Evolutionary conservation across 2,329 filamentous ascomycete genomes (phyloP), one percentile per base, ranked within the genome.

Genomic region (Apiospora hydei): DNA sequence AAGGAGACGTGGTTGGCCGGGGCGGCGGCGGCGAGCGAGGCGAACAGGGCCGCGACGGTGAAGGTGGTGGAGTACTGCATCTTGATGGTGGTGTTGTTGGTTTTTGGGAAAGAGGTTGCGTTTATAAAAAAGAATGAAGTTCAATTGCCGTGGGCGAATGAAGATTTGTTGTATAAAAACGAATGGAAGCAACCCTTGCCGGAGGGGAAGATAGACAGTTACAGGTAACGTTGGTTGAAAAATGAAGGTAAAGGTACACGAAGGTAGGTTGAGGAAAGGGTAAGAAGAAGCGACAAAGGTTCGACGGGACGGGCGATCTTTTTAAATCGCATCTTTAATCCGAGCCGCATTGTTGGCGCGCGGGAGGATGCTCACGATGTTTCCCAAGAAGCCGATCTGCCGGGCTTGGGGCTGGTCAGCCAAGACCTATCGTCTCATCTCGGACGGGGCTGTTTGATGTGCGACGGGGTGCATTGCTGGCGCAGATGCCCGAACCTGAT

Each of bases 141-240:
- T 38, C 57, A 26, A 46, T 71, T 34, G 46, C 49, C 34, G 21
- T 46, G 61, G 30, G 64, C 64, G 66, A 64, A 64, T 66, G 66
- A 72, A 49, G 69, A 14, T 66, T 38, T 61, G 18, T 41, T 64
- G 34, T 64, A n/a, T 4, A 61, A 64, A 51, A 49, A 34, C 68
- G 70, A 73, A 68, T 47, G 67, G 70, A 73, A 67, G 34, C 70
- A 71, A 70, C 72, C 72, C 72, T 73, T 44, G 57, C 72, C 72
- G 69, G 72, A 71, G 70, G 70, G 72, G 38, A 69, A 47, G 49
- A 70, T 69, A 38, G 16, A 69, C 16, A 69, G 67, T 49, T 49
- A 49, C 67, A 69, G n/a, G 47, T 34, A 68, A 68, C 30, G 38
- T 41, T 38, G 44, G 67, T 69, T 69, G 67, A 70, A 69, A 70